Evolutionary conservation across 2,329 filamentous ascomycete genomes (phyloP), one percentile per base, ranked within the genome.

Genomic region (Harringtonia lauricola): DNA sequence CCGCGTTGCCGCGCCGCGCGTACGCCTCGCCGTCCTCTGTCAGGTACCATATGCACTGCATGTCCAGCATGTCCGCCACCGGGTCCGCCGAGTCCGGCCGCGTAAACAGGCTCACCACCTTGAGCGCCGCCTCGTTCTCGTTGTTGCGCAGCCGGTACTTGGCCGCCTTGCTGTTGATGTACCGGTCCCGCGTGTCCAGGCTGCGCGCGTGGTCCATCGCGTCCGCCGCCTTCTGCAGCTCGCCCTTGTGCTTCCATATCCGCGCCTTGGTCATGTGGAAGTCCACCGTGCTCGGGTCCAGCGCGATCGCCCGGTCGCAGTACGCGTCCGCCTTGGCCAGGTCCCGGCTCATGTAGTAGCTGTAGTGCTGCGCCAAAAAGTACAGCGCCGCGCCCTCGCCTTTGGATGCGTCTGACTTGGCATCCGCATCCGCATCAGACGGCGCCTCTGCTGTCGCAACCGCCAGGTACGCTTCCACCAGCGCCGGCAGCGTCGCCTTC

Each of bases 41-140:
- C 56, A 98, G 67, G 60, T 81, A 98, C 94, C 92, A 98, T 54
- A 96, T 79, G 60, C 89, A 95, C 65, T 98, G 92, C 92, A 98
- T 98, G 55, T 98, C 92, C 52, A 94, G 75, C 30, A 98, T 76
- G 62, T 98, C 92, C 39, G 83, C 85, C 34, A 98, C 68, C 5
- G 94, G 86, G 2, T 92, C 92, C 7, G 83, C 75, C 4, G 87
- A 84, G 57, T 98, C 92, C 42, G 89, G 89, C 43, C 90, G 76
- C 0, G 94, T 98, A 64, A 98, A 98, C 51, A 95, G 76, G 50
- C 87, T 86, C 72, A 96, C 88, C 0, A 87, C 95, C 55, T 86
- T 79, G 42, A 96, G 67, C 0, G 86, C 90, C 53, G 80, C 80
- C 41, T 94, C 86, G 57, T 86, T 92, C 58, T 95, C 80, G 61